Evolutionary conservation across 2,329 filamentous ascomycete genomes (phyloP).

Genomic region (Atkinsonella hypoxylon): DNA sequence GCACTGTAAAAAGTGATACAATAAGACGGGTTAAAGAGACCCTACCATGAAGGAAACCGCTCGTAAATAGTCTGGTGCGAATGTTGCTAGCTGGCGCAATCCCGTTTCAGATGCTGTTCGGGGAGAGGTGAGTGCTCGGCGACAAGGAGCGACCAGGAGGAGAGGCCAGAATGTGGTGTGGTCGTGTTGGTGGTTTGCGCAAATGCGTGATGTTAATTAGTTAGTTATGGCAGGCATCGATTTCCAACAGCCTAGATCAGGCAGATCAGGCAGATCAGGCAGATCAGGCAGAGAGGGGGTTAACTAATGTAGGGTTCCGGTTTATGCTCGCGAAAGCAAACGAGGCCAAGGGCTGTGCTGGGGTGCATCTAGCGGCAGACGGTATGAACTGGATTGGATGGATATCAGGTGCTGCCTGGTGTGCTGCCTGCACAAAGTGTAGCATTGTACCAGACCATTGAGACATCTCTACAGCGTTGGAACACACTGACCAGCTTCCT

Average conservation of each 20-base stretch:
- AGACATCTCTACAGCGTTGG: too few species aligned
- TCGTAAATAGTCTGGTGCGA: conserved; percentile 1
- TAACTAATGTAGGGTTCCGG: neutral
- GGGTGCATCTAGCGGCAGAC: too few species aligned
- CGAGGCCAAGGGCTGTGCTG: neutral
- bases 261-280: too few species aligned
- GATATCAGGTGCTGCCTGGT: too few species aligned
- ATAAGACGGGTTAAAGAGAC: conserved; percentile 9
- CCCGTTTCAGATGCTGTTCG: conserved; percentile 3
- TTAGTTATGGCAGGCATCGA: neutral
- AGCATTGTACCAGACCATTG: too few species aligned
- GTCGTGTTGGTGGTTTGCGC: neutral
- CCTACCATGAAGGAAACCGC: conserved; percentile 6
- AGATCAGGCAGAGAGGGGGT: neutral
- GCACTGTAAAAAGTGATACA: conserved; percentile 13
- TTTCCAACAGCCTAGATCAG: neutral
- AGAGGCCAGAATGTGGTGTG: neutral
- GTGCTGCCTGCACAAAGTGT: too few species aligned
- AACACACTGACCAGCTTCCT: too few species aligned
- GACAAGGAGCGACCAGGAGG: neutral
- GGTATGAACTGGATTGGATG: too few species aligned
- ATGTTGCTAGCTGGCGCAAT: conserved; percentile 1
- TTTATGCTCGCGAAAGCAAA: neutral
- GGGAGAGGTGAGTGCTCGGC: neutral
- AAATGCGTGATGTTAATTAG: neutral